Conservation (phyloP, 2,329 filamentous ascomycete species). For the Venturia oleaginea region DNA sequence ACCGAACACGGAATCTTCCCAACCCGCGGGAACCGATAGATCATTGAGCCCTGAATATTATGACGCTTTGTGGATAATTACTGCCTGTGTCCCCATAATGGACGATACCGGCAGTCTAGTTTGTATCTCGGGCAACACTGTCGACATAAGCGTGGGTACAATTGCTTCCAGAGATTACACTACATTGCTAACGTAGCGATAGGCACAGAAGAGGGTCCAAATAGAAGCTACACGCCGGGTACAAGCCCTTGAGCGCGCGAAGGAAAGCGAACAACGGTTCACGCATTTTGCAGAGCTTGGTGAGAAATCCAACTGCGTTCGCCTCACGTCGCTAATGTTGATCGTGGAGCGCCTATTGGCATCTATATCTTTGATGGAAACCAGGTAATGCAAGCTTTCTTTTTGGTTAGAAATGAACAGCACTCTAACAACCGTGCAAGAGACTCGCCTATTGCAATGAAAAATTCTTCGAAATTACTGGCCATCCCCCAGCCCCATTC, state of each 20-base stretch:
- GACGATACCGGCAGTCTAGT: background rate
- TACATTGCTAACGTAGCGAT: background rate
- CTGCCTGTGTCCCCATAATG: background rate
- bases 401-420: background rate
- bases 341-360: background rate
- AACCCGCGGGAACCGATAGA: too few species aligned
- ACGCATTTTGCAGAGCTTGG: constrained; percentile 9
- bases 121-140: background rate
- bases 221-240: background rate
- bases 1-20: too few species aligned
- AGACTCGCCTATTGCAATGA: constrained; percentile 9
- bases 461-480: constrained; percentile 13
- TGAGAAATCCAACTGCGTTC: background rate
- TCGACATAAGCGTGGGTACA: constrained; percentile 1
- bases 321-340: background rate
- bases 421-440: background rate
- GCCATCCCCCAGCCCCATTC: background rate
- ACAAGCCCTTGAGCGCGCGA: constrained; percentile 10
- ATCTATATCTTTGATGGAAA: constrained; percentile 8
- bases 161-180: background rate
- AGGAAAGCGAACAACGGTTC: constrained; percentile 4
- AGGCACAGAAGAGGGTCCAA: constrained; percentile 3
- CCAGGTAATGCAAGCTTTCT: background rate
- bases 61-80: too few species aligned
- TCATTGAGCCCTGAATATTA: too few species aligned